phyloP scores from a whole-genome alignment of 352 stramenopile species.

The Globisporangium rhizosaccharum region DNA sequence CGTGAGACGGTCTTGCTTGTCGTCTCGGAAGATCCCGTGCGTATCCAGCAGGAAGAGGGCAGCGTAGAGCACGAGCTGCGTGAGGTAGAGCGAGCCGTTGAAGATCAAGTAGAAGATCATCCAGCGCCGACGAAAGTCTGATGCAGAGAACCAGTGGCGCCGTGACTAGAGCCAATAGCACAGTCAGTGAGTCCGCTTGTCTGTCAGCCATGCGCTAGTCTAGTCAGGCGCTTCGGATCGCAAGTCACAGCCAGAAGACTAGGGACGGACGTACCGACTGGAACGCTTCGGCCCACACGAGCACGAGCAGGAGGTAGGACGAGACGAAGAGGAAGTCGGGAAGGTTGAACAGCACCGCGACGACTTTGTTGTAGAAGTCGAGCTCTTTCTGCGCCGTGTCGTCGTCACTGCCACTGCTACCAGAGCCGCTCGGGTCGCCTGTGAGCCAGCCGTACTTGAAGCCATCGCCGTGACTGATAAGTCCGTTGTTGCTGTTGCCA shows the following conservation, averaged over 20 bases:
- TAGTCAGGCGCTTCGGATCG: background rate
- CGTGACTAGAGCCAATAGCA: slow-evolving; percentile 44
- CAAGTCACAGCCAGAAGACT: background rate
- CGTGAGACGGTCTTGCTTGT: slow-evolving; percentile 64
- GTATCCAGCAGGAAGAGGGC: slow-evolving; percentile 85
- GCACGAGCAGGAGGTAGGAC: slow-evolving; percentile 86
- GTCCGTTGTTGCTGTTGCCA: slow-evolving; percentile 7
- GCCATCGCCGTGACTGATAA: slow-evolving; percentile 10
- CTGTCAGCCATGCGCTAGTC: too few species aligned
- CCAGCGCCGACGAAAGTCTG: slow-evolving; percentile 79
- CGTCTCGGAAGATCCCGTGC: slow-evolving; percentile 74
- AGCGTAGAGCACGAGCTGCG: slow-evolving; percentile 86
- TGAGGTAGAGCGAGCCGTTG: slow-evolving; percentile 85
- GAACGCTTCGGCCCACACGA: slow-evolving; percentile 89
- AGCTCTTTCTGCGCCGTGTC: slow-evolving; percentile 52
- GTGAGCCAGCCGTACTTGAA: slow-evolving; percentile 10
- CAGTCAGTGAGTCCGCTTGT: too few species aligned
- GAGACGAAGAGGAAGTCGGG: slow-evolving; percentile 91
- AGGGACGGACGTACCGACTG: slow-evolving; percentile 53
- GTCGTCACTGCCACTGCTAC: slow-evolving; percentile 6
- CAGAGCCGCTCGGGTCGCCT: slow-evolving; percentile 8
- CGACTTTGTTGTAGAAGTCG: slow-evolving; percentile 89
- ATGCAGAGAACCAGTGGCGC: slow-evolving; percentile 87
- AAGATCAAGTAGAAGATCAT: slow-evolving; percentile 93
- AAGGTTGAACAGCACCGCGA: slow-evolving; percentile 89